Evolutionary conservation across 129 eudicot species (phyloP), one percentile per base, ranked within the genome.

Genomic region (Kitagawia praeruptora): DNA sequence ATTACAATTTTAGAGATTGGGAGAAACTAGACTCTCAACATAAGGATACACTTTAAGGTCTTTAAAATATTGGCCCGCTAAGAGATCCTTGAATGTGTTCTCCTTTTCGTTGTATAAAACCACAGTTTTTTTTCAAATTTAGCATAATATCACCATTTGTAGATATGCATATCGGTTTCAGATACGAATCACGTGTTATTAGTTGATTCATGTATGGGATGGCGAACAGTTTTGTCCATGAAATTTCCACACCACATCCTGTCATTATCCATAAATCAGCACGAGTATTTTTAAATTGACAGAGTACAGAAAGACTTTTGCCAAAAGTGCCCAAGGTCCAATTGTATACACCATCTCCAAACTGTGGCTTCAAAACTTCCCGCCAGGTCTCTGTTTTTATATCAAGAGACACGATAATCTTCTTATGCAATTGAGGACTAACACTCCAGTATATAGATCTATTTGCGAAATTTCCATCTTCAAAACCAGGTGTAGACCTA

Each of bases 241-340:
- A 91, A 69, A 87, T 90, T 66, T 74, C 80, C 63, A 80, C 87
- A 6, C 96, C 97, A 70, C 89, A 87, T 28, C 61, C 93, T 83
- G 84, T 87, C 91, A 91, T 82, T 40, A 85, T 82, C 97, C 97
- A 91, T 15, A 91, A 44, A 84, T 89, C 91, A 2, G 78, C 78
- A 23, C 72, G 80, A n/a, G 31, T 61, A 70, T 45, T 48, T 48
- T 12, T 19, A 14, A 13, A 48, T 14, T 13, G 53, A 48, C 53
- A 48, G 10, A 46, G 51, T 46, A 46, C 51, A 7, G 49, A 13
- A 39, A 39, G 41, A 39, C 41, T 39, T 1, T 1, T 39, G 41
- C 41, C 41, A 39, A 39, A 39, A 39, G 18, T 48, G 53, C 18
- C 53, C 53, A 46, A 10, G 14, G 51, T 12, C 51, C 14, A 46